Conservation (phyloP, 2,329 filamentous ascomycete genomes). For the Cercospora zeina region DNA sequence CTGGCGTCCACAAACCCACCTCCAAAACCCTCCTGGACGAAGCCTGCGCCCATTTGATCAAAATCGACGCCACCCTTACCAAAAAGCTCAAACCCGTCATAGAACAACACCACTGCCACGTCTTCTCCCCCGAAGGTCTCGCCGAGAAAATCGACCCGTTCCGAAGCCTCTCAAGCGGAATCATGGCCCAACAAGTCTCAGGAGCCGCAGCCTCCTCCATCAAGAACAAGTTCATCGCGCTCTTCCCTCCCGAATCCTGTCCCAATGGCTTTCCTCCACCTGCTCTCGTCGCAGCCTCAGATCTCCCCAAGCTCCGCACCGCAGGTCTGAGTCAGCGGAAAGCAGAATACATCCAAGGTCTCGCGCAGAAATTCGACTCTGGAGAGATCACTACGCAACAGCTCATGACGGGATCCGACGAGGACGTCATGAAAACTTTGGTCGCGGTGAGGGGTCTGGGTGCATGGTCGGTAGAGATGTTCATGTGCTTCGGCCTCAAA, state of each 20-base stretch:
- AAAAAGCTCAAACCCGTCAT: slow-evolving; percentile 68
- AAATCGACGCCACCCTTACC: slow-evolving; percentile 58
- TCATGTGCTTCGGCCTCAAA: slow-evolving; percentile 93
- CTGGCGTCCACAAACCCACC: slow-evolving; percentile 38
- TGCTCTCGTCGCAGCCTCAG: slow-evolving; percentile 63
- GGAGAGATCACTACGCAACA: slow-evolving; percentile 75
- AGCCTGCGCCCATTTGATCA: slow-evolving; percentile 72
- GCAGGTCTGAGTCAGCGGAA: slow-evolving; percentile 92
- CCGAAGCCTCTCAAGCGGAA: slow-evolving; percentile 75
- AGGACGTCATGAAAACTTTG: slow-evolving; percentile 78
- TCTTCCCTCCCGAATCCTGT: slow-evolving; percentile 57
- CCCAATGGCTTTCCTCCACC: slow-evolving; percentile 69
- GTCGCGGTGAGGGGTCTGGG: slow-evolving; percentile 86
- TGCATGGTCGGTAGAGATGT: slow-evolving; percentile 95
- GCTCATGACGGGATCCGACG: slow-evolving; percentile 77
- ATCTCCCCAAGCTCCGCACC: slow-evolving; percentile 69
- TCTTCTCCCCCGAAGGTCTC: slow-evolving; percentile 81
- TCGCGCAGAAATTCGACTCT: slow-evolving; percentile 75
- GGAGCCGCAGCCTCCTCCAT: slow-evolving; percentile 88
- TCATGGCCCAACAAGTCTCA: slow-evolving; percentile 95
- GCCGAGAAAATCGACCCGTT: slow-evolving; percentile 87
- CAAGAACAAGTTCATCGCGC: slow-evolving; percentile 74
- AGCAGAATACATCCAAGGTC: slow-evolving; percentile 87
- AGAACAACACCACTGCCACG: slow-evolving; percentile 69
- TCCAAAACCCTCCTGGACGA: slow-evolving; percentile 67